These are phyloP conservation scores for Pestalotiopsis fici DNA, from an alignment of 2,329 filamentous ascomycete species.

Conservation along the genomic window DNA sequence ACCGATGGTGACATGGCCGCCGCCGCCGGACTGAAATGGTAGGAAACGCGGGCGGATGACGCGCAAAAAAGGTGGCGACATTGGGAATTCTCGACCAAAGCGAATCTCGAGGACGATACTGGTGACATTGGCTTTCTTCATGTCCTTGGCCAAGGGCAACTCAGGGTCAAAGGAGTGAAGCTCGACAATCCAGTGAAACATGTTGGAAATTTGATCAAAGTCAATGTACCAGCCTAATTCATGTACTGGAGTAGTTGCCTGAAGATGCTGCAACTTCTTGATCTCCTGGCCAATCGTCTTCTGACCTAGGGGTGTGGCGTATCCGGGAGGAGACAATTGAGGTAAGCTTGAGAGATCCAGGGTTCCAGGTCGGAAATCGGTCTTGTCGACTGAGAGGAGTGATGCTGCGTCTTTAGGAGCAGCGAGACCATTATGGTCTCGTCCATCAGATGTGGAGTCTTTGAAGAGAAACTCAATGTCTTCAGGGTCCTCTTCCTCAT, in stretches of 20 bases:
- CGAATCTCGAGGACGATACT: conserved; percentile 82
- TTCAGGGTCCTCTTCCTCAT: conserved; percentile 44
- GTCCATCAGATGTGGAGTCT: neutral
- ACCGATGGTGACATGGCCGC: conserved; percentile 82
- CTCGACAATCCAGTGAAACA: conserved; percentile 92
- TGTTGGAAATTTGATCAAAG: conserved; percentile 63
- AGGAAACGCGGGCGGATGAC: conserved; percentile 81
- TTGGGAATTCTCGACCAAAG: conserved; percentile 75
- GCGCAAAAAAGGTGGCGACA: conserved; percentile 80
- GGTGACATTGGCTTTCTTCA: conserved; percentile 60
- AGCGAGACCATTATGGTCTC: neutral
- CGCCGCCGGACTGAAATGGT: conserved; percentile 70
- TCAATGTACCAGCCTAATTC: conserved; percentile 86
- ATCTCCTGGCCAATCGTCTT: conserved; percentile 67
- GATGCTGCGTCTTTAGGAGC: neutral
- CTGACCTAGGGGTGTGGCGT: conserved; percentile 63
- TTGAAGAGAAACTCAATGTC: conserved; percentile 38
- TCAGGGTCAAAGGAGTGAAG: conserved; percentile 76
- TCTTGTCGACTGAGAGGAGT: conserved; percentile 19
- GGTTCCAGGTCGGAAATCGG: conserved; percentile 64
- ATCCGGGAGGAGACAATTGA: conserved; percentile 64
- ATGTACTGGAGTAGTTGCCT: conserved; percentile 59
- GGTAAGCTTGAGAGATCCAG: conserved; percentile 65
- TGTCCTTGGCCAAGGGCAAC: conserved; percentile 73
- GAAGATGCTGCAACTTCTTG: conserved; percentile 61